These are phyloP conservation scores for Leavenworthia alabamica DNA, from an alignment of 345 rosid species.

Conservation along the genomic window DNA sequence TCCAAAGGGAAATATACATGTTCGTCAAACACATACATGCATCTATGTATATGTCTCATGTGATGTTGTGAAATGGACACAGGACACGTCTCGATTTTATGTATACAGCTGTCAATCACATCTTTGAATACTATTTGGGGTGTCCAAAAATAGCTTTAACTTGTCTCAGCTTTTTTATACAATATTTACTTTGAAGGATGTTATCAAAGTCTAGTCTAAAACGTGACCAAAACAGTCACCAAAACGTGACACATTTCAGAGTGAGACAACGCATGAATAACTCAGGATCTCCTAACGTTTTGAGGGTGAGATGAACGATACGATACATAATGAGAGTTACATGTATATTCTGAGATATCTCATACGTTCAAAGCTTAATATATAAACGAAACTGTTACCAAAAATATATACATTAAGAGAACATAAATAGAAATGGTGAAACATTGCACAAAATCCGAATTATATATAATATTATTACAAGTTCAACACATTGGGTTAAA, in stretches of 20 bases:
- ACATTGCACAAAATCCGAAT: not conserved
- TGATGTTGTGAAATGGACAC: conserved; percentile 2
- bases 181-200: not conserved
- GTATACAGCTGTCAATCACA: conserved; percentile 6
- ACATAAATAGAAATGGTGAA: not conserved
- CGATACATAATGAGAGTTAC: not conserved
- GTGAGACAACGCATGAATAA: not conserved
- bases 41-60: not conserved
- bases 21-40: not conserved
- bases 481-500: conserved; percentile 11
- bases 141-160: not conserved
- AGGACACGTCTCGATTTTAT: conserved; percentile 10
- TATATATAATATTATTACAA: conserved; percentile 16
- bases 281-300: not conserved
- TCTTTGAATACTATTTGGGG: not conserved
- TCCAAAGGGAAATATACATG: not conserved
- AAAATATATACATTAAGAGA: not conserved
- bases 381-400: not conserved
- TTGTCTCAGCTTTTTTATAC: not conserved
- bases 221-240: not conserved
- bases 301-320: not conserved
- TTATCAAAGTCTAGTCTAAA: not conserved
- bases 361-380: not conserved
- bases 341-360: not conserved
- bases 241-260: not conserved